Conservation (phyloP, 805 yeast species). For the Candida lessepsii region DNA sequence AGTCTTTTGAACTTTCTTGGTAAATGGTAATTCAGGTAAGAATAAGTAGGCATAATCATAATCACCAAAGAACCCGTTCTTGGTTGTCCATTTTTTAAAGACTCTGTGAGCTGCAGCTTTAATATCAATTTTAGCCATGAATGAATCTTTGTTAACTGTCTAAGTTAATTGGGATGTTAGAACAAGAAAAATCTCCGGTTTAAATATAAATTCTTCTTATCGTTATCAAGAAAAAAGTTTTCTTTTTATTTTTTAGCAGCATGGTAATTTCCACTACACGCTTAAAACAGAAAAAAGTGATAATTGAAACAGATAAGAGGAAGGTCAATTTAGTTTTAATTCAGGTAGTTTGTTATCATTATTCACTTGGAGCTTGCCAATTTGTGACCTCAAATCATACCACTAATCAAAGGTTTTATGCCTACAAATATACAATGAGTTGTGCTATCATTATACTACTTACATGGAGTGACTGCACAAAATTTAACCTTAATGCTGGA, state of each 20-base stretch:
- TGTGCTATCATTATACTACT: too few species aligned
- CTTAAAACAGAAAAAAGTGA: neutral
- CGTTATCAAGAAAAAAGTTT: slow-evolving; percentile 3
- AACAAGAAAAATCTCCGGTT: slow-evolving; percentile 1
- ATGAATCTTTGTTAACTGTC: slow-evolving; percentile 1
- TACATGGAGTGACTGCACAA: too few species aligned
- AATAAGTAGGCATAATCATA: slow-evolving; percentile 79
- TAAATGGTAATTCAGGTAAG: slow-evolving; percentile 77
- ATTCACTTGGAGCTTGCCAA: too few species aligned
- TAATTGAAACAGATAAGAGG: too few species aligned
- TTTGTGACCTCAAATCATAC: too few species aligned
- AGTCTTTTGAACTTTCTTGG: slow-evolving; percentile 41
- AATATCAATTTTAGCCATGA: slow-evolving; percentile 4
- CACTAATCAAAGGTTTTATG: too few species aligned
- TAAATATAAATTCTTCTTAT: slow-evolving; percentile 2
- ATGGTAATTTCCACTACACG: neutral
- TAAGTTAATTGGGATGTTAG: neutral
- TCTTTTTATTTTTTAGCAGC: slow-evolving; percentile 3
- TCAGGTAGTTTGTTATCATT: too few species aligned
- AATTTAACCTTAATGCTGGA: neutral
- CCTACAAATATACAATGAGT: too few species aligned
- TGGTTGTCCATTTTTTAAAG: slow-evolving; percentile 58
- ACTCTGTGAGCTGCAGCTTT: slow-evolving; percentile 21
- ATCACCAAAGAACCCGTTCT: slow-evolving; percentile 82
- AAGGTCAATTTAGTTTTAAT: too few species aligned